These are phyloP conservation scores for Mortierella polycephala DNA, from an alignment of 371 early-diverging fungal genomes.

Conservation along the genomic window DNA sequence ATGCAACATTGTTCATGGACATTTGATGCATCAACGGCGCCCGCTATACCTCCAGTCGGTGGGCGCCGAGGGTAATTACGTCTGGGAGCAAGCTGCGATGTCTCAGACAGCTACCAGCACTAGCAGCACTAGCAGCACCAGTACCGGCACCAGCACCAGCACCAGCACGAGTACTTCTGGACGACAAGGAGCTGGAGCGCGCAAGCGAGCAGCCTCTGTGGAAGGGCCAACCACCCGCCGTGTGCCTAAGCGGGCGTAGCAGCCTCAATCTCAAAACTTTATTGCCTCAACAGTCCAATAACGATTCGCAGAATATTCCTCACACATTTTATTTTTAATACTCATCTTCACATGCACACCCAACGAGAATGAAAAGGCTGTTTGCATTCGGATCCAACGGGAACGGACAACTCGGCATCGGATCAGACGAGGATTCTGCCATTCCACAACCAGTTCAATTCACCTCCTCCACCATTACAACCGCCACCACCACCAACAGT, in stretches of 20 bases:
- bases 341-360: no score
- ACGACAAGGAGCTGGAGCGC: conserved; percentile 24
- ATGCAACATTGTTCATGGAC: not conserved
- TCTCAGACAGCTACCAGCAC: conserved; percentile 5
- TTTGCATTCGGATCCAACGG: conserved; percentile 74
- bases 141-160: not conserved
- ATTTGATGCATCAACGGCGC: no score
- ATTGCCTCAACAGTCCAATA: conserved; percentile 17
- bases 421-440: conserved; percentile 54
- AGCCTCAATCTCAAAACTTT: not conserved
- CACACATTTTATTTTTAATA: not conserved
- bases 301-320: not conserved
- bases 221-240: no score
- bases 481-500: not conserved
- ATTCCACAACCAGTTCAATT: conserved; percentile 21
- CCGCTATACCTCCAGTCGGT: no score
- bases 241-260: conserved; percentile 8
- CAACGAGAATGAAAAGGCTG: not conserved
- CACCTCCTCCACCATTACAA: conserved; percentile 2
- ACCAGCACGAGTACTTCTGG: no score
- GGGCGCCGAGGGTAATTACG: no score
- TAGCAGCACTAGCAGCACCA: not conserved
- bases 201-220: no score
- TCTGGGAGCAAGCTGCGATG: no score
- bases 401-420: conserved; percentile 70